Conservation (phyloP, 1,139 yeast genomes). For the Keqinozyma sinolaborantium region DNA sequence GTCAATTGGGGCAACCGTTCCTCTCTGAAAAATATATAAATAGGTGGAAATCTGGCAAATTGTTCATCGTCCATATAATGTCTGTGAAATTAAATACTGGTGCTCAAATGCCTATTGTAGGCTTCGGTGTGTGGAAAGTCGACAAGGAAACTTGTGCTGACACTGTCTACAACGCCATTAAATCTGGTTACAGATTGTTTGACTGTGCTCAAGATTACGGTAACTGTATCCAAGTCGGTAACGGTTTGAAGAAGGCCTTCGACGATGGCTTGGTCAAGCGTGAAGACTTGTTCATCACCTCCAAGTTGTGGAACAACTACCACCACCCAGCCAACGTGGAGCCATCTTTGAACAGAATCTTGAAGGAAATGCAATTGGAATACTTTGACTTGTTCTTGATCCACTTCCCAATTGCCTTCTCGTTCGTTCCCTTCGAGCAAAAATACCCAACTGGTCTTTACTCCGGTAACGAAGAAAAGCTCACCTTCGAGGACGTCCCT, state of each 20-base stretch:
- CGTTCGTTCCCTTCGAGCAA: constrained; percentile 60
- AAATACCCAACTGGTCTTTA: constrained; percentile 75
- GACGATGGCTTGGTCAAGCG: constrained; percentile 62
- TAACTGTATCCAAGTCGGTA: constrained; percentile 67
- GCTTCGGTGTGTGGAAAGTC: constrained; percentile 65
- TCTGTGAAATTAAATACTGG: constrained; percentile 53
- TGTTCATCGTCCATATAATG: constrained; percentile 6
- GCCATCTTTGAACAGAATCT: constrained; percentile 54
- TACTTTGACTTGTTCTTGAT: constrained; percentile 69
- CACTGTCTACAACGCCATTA: constrained; percentile 59
- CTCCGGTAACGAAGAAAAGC: constrained; percentile 48
- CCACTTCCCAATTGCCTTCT: constrained; percentile 74
- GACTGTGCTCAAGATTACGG: constrained; percentile 77
- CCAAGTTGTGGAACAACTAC: constrained; percentile 74
- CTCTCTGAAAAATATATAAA: too few relatives aligned
- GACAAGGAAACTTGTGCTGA: constrained; percentile 45
- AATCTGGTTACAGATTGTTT: constrained; percentile 65
- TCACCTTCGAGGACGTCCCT: constrained; percentile 64
- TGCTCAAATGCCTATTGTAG: constrained; percentile 54
- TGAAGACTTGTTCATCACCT: constrained; percentile 65
- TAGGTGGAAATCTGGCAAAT: constrained; percentile 1
- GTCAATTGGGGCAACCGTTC: too few relatives aligned
- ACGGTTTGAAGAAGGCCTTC: constrained; percentile 58
- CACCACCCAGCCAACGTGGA: constrained; percentile 61
- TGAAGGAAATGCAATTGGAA: constrained; percentile 58